Percentiles rank a stretch among this genome's conserved stretches.
Evolutionary conservation across 1,139 yeast genomes (phyloP).

Genomic region (Zygotorulaspora mrakii): DNA sequence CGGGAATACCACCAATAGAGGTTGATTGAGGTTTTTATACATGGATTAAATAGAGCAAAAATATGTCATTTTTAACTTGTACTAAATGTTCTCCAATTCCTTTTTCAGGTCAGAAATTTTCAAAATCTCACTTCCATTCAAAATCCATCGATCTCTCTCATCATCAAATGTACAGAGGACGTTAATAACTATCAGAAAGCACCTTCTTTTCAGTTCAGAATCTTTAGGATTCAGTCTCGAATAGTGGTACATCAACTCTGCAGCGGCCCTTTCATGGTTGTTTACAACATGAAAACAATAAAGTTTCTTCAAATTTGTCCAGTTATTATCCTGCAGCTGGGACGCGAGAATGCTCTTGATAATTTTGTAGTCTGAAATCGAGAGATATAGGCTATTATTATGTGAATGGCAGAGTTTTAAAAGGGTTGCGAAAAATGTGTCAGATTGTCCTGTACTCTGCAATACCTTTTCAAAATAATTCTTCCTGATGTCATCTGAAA

Average conservation of each 20-base stretch:
- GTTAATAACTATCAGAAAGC: slow-evolving; percentile 29
- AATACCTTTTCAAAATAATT: slow-evolving; percentile 29
- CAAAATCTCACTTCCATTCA: slow-evolving; percentile 37
- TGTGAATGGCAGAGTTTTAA: slow-evolving; percentile 22
- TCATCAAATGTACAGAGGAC: slow-evolving; percentile 32
- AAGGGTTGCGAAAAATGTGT: slow-evolving; percentile 27
- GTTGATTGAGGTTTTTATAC: too few species aligned
- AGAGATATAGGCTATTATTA: slow-evolving; percentile 19
- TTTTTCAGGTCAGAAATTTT: slow-evolving; percentile 33
- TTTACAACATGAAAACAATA: slow-evolving; percentile 33
- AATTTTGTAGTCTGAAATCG: slow-evolving; percentile 43
- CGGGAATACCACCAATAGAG: slow-evolving; percentile 84
- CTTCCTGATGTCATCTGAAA: slow-evolving; percentile 23
- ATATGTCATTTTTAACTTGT: too few species aligned
- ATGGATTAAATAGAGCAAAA: too few species aligned
- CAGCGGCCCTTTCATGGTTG: slow-evolving; percentile 34
- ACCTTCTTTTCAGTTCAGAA: slow-evolving; percentile 19
- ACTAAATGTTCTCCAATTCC: slow-evolving; percentile 20
- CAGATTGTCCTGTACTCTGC: slow-evolving; percentile 21
- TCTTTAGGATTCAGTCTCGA: slow-evolving; percentile 15
- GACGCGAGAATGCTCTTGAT: slow-evolving; percentile 41
- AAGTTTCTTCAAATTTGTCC: slow-evolving; percentile 28
- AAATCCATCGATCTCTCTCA: slow-evolving; percentile 55
- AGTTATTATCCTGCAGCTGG: slow-evolving; percentile 19
- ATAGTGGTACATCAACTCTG: slow-evolving; percentile 31